Percentiles rank a stretch among this genome's conserved stretches.
Conservation (phyloP, 345 rosid species). For the Bruguiera gymnorhiza region DNA sequence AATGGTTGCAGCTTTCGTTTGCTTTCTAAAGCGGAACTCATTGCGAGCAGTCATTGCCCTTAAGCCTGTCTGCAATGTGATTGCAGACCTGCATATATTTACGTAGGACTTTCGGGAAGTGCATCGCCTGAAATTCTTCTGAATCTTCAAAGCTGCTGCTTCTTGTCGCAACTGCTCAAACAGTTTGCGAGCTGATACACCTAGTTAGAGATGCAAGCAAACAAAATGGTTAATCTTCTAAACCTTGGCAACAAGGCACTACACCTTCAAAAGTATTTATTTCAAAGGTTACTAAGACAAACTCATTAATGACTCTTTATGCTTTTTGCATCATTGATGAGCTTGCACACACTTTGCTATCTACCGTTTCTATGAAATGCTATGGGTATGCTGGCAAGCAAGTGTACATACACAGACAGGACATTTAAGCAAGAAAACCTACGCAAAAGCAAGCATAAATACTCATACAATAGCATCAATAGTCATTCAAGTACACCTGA, state of each 20-base stretch:
- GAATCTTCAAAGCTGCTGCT: conserved; percentile 88
- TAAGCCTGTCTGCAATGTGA: conserved; percentile 74
- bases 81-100: conserved; percentile 50
- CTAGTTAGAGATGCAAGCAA: conserved; percentile 34
- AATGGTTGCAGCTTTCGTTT: conserved; percentile 82
- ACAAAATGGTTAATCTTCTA: conserved; percentile 14
- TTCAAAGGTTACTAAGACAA: background rate
- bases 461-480: background rate
- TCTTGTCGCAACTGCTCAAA: conserved; percentile 76
- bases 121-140: conserved; percentile 71
- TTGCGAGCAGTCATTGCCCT: conserved; percentile 95
- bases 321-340: background rate
- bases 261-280: background rate
- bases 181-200: conserved; percentile 77
- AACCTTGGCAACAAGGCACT: background rate
- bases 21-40: conserved; percentile 88
- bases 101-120: conserved; percentile 64
- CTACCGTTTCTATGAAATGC: background rate
- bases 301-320: background rate
- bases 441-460: background rate
- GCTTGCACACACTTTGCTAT: background rate
- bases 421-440: background rate
- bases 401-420: too few species aligned
- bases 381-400: background rate
- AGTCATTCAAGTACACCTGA: too few species aligned